Evolutionary conservation across 2,329 filamentous ascomycete species (phyloP).

Genomic region (Diaporthe sp.): DNA sequence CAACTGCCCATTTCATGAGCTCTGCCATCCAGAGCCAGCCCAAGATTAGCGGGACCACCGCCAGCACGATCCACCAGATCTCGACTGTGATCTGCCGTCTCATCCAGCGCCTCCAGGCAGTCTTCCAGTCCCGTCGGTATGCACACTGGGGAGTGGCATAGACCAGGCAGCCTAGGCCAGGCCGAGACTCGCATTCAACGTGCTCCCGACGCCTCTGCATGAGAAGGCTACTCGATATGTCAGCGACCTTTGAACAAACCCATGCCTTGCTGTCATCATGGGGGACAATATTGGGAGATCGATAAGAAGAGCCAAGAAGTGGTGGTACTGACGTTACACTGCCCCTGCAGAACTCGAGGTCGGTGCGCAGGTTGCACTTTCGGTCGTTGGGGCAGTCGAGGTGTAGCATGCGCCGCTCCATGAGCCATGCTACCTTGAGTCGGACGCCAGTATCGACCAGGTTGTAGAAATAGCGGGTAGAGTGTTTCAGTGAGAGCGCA

Average conservation of each 20-base stretch:
- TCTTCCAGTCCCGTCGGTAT: conserved; percentile 60
- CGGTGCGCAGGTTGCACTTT: conserved; percentile 71
- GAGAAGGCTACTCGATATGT: conserved; percentile 59
- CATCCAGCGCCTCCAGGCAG: conserved; percentile 62
- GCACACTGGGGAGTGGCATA: conserved; percentile 64
- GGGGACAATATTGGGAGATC: not conserved
- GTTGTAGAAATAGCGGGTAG: conserved; percentile 72
- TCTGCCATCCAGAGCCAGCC: conserved; percentile 55
- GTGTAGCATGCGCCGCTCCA: conserved; percentile 73
- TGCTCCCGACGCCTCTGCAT: conserved; percentile 73
- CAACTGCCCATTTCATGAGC: conserved; percentile 37
- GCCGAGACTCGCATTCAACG: conserved; percentile 71
- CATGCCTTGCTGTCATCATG: not conserved
- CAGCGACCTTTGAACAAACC: not conserved
- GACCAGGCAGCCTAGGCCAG: conserved; percentile 69
- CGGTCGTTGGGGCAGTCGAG: conserved; percentile 75
- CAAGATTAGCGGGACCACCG: conserved; percentile 56
- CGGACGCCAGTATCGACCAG: conserved; percentile 76
- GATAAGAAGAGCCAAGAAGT: not conserved
- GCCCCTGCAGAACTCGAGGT: conserved; percentile 71
- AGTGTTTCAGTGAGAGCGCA: conserved; percentile 78
- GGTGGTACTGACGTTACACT: conserved; percentile 66
- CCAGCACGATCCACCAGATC: conserved; percentile 64
- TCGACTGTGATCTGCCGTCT: conserved; percentile 60
- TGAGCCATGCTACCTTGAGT: conserved; percentile 78